Evolutionary conservation across 768 basidiomycete species (phyloP).

Genomic region (Piloderma croceum): DNA sequence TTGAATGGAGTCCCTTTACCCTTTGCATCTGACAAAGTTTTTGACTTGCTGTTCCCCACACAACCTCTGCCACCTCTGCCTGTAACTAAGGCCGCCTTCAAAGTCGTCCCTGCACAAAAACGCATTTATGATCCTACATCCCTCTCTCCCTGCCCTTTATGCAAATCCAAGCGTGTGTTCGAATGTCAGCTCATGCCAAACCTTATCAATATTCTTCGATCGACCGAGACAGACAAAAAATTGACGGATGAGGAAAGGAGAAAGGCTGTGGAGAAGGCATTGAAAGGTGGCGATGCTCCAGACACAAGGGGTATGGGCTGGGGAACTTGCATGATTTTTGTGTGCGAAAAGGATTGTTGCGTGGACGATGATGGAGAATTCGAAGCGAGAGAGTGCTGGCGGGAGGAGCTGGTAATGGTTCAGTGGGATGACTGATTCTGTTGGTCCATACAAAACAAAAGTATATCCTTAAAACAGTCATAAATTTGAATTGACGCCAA

Average conservation of each 20-base stretch:
- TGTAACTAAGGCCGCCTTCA: conserved; percentile 58
- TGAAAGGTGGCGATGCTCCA: conserved; percentile 41
- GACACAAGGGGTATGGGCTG: conserved; percentile 79
- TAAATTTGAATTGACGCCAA: no score
- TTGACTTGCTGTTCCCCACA: conserved; percentile 66
- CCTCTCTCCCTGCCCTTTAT: conserved; percentile 62
- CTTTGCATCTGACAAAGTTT: conserved; percentile 74
- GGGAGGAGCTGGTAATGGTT: conserved; percentile 68
- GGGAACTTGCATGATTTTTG: conserved; percentile 89
- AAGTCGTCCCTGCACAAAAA: conserved; percentile 39
- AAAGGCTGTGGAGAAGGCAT: conserved; percentile 48
- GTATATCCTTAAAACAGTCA: neutral
- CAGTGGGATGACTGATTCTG: conserved; percentile 70
- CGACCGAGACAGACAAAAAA: conserved; percentile 24
- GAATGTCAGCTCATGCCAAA: conserved; percentile 96
- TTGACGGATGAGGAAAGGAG: conserved; percentile 66
- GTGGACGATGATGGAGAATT: conserved; percentile 34
- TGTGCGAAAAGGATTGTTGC: conserved; percentile 79
- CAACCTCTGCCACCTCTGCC: conserved; percentile 41
- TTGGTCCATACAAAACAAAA: neutral
- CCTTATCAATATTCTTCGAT: conserved; percentile 70
- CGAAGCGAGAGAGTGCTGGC: conserved; percentile 48
- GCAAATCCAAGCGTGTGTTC: conserved; percentile 66
- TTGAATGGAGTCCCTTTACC: conserved; percentile 80
- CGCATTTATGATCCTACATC: conserved; percentile 49